Evolutionary conservation across 116 monocot species (phyloP).

Genomic region (Phalaenopsis hybrid): DNA sequence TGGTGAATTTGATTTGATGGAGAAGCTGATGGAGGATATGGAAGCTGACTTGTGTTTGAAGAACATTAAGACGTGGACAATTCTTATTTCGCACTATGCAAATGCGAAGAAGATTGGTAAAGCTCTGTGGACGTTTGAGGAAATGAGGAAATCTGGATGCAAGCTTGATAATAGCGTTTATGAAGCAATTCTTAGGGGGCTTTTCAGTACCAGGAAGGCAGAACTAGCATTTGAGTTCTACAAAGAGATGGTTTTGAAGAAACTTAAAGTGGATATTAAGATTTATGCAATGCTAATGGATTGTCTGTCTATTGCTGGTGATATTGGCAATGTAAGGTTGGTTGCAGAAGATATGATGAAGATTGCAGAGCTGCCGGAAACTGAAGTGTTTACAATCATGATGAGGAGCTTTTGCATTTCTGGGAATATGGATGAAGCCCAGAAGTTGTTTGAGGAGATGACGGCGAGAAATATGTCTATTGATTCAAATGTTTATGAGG

Average conservation of each 20-base stretch:
- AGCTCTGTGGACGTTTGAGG: slow-evolving; percentile 47
- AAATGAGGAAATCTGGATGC: slow-evolving; percentile 48
- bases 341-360: slow-evolving; percentile 30
- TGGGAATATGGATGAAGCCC: slow-evolving; percentile 16
- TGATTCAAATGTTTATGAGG: slow-evolving; percentile 12
- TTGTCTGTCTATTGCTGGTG: slow-evolving; percentile 33
- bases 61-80: slow-evolving; percentile 78
- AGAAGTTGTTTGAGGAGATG: slow-evolving; percentile 9
- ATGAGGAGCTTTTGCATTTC: slow-evolving; percentile 21
- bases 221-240: slow-evolving; percentile 79
- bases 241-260: slow-evolving; percentile 54
- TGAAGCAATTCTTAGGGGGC: slow-evolving; percentile 33
- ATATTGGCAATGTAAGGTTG: slow-evolving; percentile 19
- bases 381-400: slow-evolving; percentile 7
- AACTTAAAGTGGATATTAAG: slow-evolving; percentile 19
- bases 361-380: slow-evolving; percentile 7
- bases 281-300: slow-evolving; percentile 37
- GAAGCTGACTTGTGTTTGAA: slow-evolving; percentile 31
- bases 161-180: slow-evolving; percentile 38
- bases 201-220: slow-evolving; percentile 32
- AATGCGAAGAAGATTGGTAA: slow-evolving; percentile 48
- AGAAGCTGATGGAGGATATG: slow-evolving; percentile 64
- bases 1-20: slow-evolving; percentile 43
- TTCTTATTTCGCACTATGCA: slow-evolving; percentile 52
- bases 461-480: neutral